phyloP scores from a whole-genome alignment of 257 asterid genomes.

The Petunia axillaris region DNA sequence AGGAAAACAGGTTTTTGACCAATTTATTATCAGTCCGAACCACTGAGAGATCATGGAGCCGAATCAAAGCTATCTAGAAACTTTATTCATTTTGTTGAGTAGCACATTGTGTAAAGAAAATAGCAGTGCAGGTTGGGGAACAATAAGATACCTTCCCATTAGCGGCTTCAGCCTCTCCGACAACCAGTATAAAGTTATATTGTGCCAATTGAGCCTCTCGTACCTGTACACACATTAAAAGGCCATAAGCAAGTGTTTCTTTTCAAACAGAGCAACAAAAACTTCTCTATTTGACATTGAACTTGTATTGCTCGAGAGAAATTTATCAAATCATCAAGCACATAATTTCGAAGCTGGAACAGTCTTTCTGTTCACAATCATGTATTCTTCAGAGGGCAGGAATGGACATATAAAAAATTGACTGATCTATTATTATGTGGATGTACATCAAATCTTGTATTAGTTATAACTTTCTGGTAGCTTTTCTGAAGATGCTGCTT shows the following conservation, averaged over 20 bases:
- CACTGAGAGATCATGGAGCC: constrained; percentile 44
- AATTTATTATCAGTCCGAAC: constrained; percentile 21
- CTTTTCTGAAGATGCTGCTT: constrained; percentile 15
- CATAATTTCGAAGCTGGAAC: background rate
- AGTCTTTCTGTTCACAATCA: background rate
- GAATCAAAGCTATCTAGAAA: background rate
- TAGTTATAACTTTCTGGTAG: background rate
- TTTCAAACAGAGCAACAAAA: constrained; percentile 7
- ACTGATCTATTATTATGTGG: background rate
- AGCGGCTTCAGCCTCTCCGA: constrained; percentile 90
- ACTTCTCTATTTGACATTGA: background rate
- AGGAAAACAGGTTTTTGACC: background rate
- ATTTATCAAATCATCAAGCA: constrained; percentile 19
- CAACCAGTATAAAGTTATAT: constrained; percentile 93
- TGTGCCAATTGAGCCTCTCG: constrained; percentile 96
- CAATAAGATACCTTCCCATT: constrained; percentile 39
- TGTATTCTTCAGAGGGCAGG: background rate
- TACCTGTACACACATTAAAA: constrained; percentile 50
- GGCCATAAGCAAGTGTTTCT: constrained; percentile 15
- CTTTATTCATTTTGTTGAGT: constrained; percentile 25
- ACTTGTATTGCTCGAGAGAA: background rate
- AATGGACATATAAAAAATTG: background rate
- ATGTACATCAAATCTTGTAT: background rate
- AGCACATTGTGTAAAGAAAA: background rate
- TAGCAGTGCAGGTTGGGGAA: background rate